Conservation (phyloP, 495 filamentous ascomycete species). For the Aspergillus heteromorphus region DNA sequence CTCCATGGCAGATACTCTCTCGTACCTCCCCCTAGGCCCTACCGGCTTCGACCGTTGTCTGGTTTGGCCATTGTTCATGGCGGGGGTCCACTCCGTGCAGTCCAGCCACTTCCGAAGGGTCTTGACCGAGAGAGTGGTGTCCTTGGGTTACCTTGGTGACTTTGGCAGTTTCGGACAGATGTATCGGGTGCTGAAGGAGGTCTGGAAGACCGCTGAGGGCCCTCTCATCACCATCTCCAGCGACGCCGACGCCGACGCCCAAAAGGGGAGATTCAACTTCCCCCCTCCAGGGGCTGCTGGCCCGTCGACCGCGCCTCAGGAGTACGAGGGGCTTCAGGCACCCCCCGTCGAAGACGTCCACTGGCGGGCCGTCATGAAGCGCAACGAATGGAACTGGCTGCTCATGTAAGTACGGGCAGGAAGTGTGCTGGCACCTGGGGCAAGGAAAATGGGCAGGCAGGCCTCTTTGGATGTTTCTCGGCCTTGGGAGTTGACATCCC, state of each 20-base stretch:
- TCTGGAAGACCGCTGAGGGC: constrained; percentile 70
- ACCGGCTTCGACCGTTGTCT: constrained; percentile 86
- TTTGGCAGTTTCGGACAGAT: constrained; percentile 85
- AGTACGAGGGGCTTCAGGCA: not conserved
- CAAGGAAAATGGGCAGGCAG: not conserved
- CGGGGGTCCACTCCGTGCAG: constrained; percentile 65
- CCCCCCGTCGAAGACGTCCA: constrained; percentile 46
- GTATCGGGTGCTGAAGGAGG: constrained; percentile 66
- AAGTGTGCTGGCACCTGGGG: not conserved
- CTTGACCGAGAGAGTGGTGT: constrained; percentile 62
- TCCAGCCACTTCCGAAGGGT: constrained; percentile 66
- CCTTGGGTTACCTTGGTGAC: constrained; percentile 68
- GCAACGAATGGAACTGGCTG: constrained; percentile 82
- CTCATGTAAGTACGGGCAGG: constrained; percentile 52
- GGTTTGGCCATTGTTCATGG: constrained; percentile 85
- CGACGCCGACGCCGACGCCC: not conserved
- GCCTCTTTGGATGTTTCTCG: not conserved
- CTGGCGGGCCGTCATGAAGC: constrained; percentile 92
- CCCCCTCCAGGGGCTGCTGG: too few relatives aligned
- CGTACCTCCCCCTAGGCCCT: constrained; percentile 72
- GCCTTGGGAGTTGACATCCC: not conserved
- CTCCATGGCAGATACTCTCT: constrained; percentile 60
- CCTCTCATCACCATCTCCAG: constrained; percentile 11
- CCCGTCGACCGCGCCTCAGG: not conserved
- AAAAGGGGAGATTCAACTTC: not conserved